Evolutionary conservation across 2,329 filamentous ascomycete genomes (phyloP), one percentile per base, ranked within the genome.

Genomic region (Fulvia fulva): DNA sequence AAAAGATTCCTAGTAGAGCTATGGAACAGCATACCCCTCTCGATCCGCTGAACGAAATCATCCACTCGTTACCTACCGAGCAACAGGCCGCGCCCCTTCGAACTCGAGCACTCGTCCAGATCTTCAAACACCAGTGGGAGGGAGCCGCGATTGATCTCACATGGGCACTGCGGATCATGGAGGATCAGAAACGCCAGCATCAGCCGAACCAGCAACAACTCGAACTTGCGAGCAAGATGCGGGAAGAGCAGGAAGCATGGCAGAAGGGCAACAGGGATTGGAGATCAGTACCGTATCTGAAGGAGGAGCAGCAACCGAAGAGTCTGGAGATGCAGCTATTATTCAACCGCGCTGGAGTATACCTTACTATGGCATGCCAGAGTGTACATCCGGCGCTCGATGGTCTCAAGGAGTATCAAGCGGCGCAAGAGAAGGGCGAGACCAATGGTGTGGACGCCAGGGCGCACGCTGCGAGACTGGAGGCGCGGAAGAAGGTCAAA

Each of bases 1-100:
- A 95, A 75, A 94, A 93, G 81, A 92, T 94, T 25, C 88, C 89
- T 1, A 88, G 85, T 43, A 78, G 87, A 44, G 85, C 88, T 70
- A 77, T 94, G 71, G 87, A 86, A 34, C 84, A 90, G 67, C 86
- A 82, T 66, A 92, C 89, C 8, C 87, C 83, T 61, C 74, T 92
- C 57, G 76, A 83, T 53, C 80, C 85, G 3, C 73, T 95, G 63
- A 79, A 86, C 69, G 82, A 89, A 37, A 84, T 93, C 56, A 86
- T 92, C 59, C 75, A 78, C 12, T 81, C 84, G 43, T 76, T 83
- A 21, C 85, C 88, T 1, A 80, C 78, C 46, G 86, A 91, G 50
- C 80, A 78, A 37, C 86, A 91, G 56, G 82, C 80, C 1, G 85
- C 89, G 61, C 83, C 86, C 1, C 75, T 89, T 65, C 81, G 90